A percentile compares a stretch with the other conserved stretches of the same genome.
phyloP scores from a whole-genome alignment of 495 filamentous ascomycete genomes.

The Tuber calosporum region DNA sequence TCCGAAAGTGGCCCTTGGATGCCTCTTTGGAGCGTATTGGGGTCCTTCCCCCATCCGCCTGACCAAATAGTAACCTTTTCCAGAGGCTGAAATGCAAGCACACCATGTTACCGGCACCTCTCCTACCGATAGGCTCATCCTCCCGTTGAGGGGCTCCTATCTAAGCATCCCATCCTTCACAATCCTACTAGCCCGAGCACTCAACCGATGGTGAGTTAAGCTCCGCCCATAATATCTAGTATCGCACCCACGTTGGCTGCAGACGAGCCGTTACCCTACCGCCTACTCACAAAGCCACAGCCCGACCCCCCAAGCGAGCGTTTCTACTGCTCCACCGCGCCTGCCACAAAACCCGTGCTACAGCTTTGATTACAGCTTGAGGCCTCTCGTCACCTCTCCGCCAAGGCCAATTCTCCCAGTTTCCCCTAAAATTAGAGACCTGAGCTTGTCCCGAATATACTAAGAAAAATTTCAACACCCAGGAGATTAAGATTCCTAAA shows the following conservation, averaged over 20 bases:
- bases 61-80: not conserved
- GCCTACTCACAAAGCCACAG: not conserved
- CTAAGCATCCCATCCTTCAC: not conserved
- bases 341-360: not conserved
- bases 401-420: not conserved
- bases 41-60: not conserved
- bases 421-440: not conserved
- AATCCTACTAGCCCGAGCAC: not conserved
- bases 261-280: not conserved
- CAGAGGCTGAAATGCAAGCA: not conserved
- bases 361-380: not conserved
- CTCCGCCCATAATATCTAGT: not conserved
- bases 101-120: not conserved
- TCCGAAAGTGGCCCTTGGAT: not conserved
- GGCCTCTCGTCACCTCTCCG: not conserved
- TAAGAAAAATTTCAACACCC: not conserved
- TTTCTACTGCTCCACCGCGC: not conserved
- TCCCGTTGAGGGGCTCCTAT: not conserved
- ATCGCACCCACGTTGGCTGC: not conserved
- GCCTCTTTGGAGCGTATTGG: not conserved
- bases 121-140: not conserved
- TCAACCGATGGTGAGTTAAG: not conserved
- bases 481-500: slow-evolving; percentile 10
- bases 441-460: not conserved
- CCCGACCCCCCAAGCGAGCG: not conserved